phyloP scores from a whole-genome alignment of 2,329 filamentous ascomycete species.

The Sclerotinia spermophila region DNA sequence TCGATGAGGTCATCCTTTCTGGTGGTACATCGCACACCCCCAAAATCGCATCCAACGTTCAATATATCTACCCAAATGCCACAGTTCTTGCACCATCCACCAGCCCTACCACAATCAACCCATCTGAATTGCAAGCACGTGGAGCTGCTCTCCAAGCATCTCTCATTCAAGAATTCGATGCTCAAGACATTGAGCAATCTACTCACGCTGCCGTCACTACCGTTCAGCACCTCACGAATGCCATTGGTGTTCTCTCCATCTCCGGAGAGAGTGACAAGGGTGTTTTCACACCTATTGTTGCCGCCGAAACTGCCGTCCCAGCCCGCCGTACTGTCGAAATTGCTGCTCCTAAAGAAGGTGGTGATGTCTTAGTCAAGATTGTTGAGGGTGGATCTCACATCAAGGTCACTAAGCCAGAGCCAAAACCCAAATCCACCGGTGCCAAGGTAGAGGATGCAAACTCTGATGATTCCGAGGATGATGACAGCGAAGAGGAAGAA shows the following conservation, averaged over 20 bases:
- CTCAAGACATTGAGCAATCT: slow-evolving; percentile 90
- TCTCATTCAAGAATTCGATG: slow-evolving; percentile 90
- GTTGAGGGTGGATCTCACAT: slow-evolving; percentile 88
- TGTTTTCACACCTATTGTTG: slow-evolving; percentile 76
- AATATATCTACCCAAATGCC: slow-evolving; percentile 78
- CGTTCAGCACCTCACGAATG: slow-evolving; percentile 82
- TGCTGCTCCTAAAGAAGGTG: slow-evolving; percentile 70
- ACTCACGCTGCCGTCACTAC: slow-evolving; percentile 94
- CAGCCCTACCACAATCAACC: slow-evolving; percentile 75
- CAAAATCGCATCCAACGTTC: slow-evolving; percentile 79
- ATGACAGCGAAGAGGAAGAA: slow-evolving; percentile 68
- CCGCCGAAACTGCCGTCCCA: slow-evolving; percentile 83
- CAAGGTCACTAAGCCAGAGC: slow-evolving; percentile 85
- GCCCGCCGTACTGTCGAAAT: slow-evolving; percentile 82
- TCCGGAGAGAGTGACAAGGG: slow-evolving; percentile 57
- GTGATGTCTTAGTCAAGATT: slow-evolving; percentile 83
- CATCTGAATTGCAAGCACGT: slow-evolving; percentile 81
- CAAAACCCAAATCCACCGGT: slow-evolving; percentile 62
- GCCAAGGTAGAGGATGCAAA: slow-evolving; percentile 56
- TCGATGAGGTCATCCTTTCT: slow-evolving; percentile 90
- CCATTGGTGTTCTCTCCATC: slow-evolving; percentile 78
- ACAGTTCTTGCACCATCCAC: slow-evolving; percentile 80
- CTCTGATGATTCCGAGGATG: slow-evolving; percentile 54
- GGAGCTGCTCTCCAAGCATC: slow-evolving; percentile 95
- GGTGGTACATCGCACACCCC: slow-evolving; percentile 93